Conservation (phyloP, 495 filamentous ascomycete species). For the Letharia lupina region DNA sequence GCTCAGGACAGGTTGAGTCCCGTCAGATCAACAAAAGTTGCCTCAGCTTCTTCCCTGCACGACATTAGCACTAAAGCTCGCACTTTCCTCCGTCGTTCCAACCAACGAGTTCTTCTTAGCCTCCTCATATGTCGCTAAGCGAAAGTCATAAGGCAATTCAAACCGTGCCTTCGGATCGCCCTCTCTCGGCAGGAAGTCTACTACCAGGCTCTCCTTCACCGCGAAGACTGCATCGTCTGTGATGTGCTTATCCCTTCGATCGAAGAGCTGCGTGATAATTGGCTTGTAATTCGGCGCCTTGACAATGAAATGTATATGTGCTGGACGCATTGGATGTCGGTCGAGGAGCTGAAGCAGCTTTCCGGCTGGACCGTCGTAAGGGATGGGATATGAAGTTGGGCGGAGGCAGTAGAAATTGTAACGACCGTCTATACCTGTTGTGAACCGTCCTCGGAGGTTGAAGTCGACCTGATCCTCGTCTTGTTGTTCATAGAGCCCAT, state of each 20-base stretch:
- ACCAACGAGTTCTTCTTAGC: conserved; percentile 26
- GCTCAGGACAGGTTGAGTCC: no score
- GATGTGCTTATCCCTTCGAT: conserved; percentile 53
- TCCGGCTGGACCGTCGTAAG: conserved; percentile 50
- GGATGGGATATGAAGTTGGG: conserved; percentile 66
- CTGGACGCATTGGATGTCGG: conserved; percentile 71
- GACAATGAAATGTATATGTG: conserved; percentile 76
- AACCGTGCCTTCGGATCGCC: conserved; percentile 56
- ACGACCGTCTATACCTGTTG: conserved; percentile 52
- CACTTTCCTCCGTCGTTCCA: conserved; percentile 22
- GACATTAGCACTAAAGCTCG: background rate
- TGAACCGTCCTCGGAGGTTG: conserved; percentile 66
- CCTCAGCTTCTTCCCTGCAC: background rate
- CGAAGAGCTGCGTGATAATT: conserved; percentile 68
- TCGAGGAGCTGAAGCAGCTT: conserved; percentile 49
- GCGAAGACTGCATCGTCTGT: conserved; percentile 65
- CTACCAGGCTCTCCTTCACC: conserved; percentile 64
- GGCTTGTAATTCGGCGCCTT: conserved; percentile 47
- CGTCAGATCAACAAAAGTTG: background rate
- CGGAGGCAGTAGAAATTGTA: conserved; percentile 62
- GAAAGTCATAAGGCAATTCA: conserved; percentile 53
- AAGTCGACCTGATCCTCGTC: conserved; percentile 61
- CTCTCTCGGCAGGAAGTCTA: conserved; percentile 53
- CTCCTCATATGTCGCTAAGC: conserved; percentile 28
- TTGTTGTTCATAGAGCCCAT: conserved; percentile 75